phyloP scores from a whole-genome alignment of 495 filamentous ascomycete species.

The Penicillium canescens region DNA sequence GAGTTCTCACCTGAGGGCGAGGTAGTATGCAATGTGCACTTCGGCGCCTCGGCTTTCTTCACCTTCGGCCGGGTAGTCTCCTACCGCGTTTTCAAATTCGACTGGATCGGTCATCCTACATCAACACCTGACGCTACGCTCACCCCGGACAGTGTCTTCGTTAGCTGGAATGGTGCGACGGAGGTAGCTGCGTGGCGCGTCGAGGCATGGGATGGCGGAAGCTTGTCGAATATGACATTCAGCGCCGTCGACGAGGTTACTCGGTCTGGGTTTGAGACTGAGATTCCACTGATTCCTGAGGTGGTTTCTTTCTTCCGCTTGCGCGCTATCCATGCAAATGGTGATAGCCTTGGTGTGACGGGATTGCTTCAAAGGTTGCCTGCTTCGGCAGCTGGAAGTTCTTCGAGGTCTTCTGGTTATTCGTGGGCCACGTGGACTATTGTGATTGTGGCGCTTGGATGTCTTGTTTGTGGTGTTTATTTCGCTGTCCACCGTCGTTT shows the following conservation, averaged over 20 bases:
- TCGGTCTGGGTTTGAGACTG: constrained; percentile 24
- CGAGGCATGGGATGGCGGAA: constrained; percentile 29
- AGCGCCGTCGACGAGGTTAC: constrained; percentile 5
- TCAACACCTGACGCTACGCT: constrained; percentile 29
- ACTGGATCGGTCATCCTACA: constrained; percentile 37
- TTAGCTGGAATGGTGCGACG: constrained; percentile 50
- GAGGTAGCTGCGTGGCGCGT: constrained; percentile 41
- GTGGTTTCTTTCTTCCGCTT: constrained; percentile 19
- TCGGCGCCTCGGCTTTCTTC: constrained; percentile 38
- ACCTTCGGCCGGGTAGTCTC: constrained; percentile 39
- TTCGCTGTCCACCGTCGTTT: constrained; percentile 9
- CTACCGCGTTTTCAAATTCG: constrained; percentile 35
- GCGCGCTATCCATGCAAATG: constrained; percentile 13
- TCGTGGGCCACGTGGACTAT: constrained; percentile 10
- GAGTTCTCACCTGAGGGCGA: constrained; percentile 55
- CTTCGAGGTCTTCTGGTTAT: background rate
- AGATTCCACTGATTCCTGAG: constrained; percentile 8
- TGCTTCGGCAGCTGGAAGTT: background rate
- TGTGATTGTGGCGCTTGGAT: constrained; percentile 9
- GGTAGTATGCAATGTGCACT: constrained; percentile 45
- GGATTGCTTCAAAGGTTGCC: constrained; percentile 7
- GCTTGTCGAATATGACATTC: constrained; percentile 19
- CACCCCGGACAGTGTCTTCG: constrained; percentile 28
- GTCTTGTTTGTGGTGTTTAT: constrained; percentile 15
- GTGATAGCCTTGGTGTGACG: constrained; percentile 16